Percentiles rank a stretch among this genome's conserved stretches.
phyloP scores from a whole-genome alignment of 2,329 filamentous ascomycete genomes.

The Aspergillus sp. region DNA sequence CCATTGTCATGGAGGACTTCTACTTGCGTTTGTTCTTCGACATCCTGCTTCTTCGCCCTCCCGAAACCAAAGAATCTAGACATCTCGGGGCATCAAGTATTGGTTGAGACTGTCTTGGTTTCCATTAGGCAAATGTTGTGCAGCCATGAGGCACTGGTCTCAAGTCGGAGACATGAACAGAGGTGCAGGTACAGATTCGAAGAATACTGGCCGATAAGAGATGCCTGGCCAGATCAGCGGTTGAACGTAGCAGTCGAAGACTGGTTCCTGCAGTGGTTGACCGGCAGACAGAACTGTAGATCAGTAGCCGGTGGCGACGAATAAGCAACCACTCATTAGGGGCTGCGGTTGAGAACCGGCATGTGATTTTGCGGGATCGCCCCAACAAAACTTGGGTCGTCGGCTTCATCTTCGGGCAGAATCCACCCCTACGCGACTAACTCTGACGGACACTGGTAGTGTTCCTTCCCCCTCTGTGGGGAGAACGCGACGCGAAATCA shows the following conservation, averaged over 20 bases:
- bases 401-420: not conserved
- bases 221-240: not conserved
- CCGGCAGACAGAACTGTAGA: conserved; percentile 8
- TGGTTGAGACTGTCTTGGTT: conserved; percentile 3
- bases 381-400: conserved; percentile 15
- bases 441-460: not conserved
- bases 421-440: not conserved
- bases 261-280: conserved; percentile 1
- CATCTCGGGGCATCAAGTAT: conserved; percentile 22
- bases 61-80: conserved; percentile 21
- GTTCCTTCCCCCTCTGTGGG: not conserved
- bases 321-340: not conserved
- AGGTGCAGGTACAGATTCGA: not conserved
- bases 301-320: conserved; percentile 10
- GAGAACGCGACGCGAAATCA: not conserved
- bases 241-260: not conserved
- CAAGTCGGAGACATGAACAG: not conserved
- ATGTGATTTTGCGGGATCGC: conserved; percentile 23
- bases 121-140: not conserved
- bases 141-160: conserved; percentile 9
- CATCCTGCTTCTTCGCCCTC: conserved; percentile 16
- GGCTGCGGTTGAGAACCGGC: conserved; percentile 11
- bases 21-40: conserved; percentile 7
- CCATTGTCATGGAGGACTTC: conserved; percentile 8
- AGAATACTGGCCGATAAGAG: not conserved